Evolutionary conservation across 176 grass and related monocot genomes (phyloP), one percentile per base, ranked within the genome.

Genomic region (Echinochloa phyllopogon): DNA sequence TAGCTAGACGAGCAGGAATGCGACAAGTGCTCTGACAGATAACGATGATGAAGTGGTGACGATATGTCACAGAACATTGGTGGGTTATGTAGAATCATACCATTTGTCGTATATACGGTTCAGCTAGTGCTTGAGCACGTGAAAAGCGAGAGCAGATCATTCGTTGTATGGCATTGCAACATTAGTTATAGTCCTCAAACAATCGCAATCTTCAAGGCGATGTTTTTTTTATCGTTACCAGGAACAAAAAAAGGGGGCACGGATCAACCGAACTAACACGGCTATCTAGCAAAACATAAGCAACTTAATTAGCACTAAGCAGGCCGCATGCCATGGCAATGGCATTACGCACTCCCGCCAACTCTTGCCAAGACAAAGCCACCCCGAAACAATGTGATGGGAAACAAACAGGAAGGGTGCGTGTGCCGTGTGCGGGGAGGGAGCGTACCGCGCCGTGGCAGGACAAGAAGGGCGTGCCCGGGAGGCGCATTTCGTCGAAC

Each of bases 401-500:
- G n/a, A 53, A 47, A 47, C 2, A 53, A 47, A 47, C 2, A 4
- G 10, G 55, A 44, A 60, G 6, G 24, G 43, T 1, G 47, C 15
- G 2, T 29, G 20, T 18, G 25, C 27, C 14, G 29, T 33, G 29
- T 33, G 29, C 29, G 29, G 29, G 29, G 29, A 33, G 49, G 36
- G 64, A 25, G 38, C 6, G 36, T 53, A 65, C 44, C 44, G 2
- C 1, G 23, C 47, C 37, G 10, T n/a, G 6, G 6, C 27, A 10
- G 24, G 60, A 38, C 45, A 17, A 76, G 72, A 76, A 43, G 33
- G 10, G 1, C 68, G 64, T n/a, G 44, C 3, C 39, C 15, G 6
- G 68, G 68, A 7, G 16, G 14, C 56, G 45, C 84, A 65, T 86
- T 74, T 65, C 37, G n/a, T 80, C 68, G 58, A 64, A 73, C 68